phyloP scores from a whole-genome alignment of 345 rosid species.

The Xanthoceras sorbifolium region DNA sequence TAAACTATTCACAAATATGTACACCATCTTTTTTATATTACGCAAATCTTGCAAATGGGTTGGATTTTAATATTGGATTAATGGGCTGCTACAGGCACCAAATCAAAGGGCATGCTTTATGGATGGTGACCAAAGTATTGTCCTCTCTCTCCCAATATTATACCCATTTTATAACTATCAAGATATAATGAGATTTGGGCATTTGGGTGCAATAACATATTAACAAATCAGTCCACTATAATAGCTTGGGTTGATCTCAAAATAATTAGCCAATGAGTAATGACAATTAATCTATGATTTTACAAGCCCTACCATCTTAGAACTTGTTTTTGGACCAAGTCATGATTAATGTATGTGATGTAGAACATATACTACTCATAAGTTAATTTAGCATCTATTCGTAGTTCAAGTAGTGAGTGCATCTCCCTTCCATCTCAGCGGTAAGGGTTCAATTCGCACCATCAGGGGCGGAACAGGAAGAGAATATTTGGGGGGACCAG shows the following conservation, averaged over 20 bases:
- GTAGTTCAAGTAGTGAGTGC: too few species aligned
- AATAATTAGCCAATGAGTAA: too few species aligned
- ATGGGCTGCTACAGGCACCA: slow-evolving; percentile 13
- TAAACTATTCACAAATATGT: neutral
- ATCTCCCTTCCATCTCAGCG: too few species aligned
- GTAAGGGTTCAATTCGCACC: too few species aligned
- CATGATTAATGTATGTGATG: too few species aligned
- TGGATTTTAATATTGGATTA: slow-evolving; percentile 8
- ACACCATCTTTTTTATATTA: neutral
- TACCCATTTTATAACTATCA: neutral
- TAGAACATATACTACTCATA: too few species aligned
- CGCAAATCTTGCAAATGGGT: slow-evolving; percentile 7
- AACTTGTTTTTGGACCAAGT: too few species aligned
- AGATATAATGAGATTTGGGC: neutral
- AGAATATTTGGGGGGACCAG: too few species aligned
- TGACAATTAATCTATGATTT: too few species aligned
- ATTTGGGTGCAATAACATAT: neutral
- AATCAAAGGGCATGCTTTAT: slow-evolving; percentile 11
- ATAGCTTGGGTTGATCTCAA: neutral
- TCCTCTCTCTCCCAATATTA: neutral
- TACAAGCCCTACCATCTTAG: too few species aligned
- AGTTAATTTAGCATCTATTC: too few species aligned
- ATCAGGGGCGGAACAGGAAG: too few species aligned
- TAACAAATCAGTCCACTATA: neutral
- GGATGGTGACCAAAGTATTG: neutral